These are phyloP conservation scores for Lactarius hatsudake DNA, from an alignment of 768 basidiomycete genomes.

Conservation along the genomic window DNA sequence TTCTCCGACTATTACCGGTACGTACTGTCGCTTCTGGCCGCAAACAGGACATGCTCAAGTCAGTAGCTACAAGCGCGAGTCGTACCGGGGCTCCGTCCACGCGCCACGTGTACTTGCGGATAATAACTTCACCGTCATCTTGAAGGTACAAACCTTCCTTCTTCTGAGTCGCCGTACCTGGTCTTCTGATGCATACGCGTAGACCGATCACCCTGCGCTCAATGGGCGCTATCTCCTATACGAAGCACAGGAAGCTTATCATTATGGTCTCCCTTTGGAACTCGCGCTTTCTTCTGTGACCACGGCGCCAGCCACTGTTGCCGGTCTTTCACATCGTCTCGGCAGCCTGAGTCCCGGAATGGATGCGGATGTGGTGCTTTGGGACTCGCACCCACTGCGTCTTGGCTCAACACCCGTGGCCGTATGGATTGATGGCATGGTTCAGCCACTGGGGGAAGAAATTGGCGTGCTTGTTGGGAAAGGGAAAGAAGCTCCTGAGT, in stretches of 20 bases:
- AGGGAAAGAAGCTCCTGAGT: constrained; percentile 27
- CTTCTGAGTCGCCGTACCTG: background rate
- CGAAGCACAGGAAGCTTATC: constrained; percentile 83
- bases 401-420: constrained; percentile 72
- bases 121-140: constrained; percentile 61
- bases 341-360: constrained; percentile 50
- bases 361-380: constrained; percentile 66
- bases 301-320: constrained; percentile 62
- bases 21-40: background rate
- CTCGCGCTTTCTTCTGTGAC: constrained; percentile 75
- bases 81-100: constrained; percentile 77
- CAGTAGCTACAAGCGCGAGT: constrained; percentile 69
- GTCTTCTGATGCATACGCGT: background rate
- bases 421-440: constrained; percentile 76
- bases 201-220: constrained; percentile 66
- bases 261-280: constrained; percentile 71
- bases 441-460: constrained; percentile 50
- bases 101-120: constrained; percentile 73
- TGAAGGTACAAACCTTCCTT: constrained; percentile 54
- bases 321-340: constrained; percentile 79
- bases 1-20: constrained; percentile 57
- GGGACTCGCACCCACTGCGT: constrained; percentile 73
- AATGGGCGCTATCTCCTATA: constrained; percentile 75
- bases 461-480: constrained; percentile 30
- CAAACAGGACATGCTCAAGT: background rate